These are phyloP conservation scores for Aspergillus neotritici DNA, from an alignment of 2,329 filamentous ascomycete species.

Conservation along the genomic window DNA sequence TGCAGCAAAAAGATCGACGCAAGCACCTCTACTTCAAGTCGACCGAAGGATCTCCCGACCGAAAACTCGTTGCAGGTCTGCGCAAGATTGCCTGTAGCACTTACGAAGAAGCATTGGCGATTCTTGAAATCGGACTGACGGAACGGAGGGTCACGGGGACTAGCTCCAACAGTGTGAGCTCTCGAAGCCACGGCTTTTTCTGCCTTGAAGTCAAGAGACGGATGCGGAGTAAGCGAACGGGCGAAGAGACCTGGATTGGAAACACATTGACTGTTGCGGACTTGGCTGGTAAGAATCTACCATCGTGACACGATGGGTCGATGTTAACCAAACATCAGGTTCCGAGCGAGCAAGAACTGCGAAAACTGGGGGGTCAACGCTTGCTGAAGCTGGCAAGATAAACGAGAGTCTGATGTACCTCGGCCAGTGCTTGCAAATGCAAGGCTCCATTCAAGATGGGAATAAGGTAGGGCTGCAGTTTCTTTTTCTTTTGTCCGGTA, in stretches of 20 bases:
- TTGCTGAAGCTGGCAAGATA: slow-evolving; percentile 95
- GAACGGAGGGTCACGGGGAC: slow-evolving; percentile 86
- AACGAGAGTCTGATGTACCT: slow-evolving; percentile 98
- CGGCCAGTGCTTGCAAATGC: slow-evolving; percentile 93
- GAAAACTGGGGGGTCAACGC: slow-evolving; percentile 85
- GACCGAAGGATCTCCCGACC: slow-evolving; percentile 78
- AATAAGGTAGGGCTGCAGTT: slow-evolving; percentile 55
- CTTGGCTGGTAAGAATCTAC: slow-evolving; percentile 60
- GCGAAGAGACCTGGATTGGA: slow-evolving; percentile 62
- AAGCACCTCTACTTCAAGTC: slow-evolving; percentile 84
- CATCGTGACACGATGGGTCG: not conserved
- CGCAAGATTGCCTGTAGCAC: slow-evolving; percentile 82
- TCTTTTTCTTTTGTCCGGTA: not conserved
- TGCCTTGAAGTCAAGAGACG: slow-evolving; percentile 91
- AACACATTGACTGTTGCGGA: slow-evolving; percentile 85
- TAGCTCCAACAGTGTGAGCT: slow-evolving; percentile 86
- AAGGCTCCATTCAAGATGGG: slow-evolving; percentile 69
- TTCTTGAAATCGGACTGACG: slow-evolving; percentile 81
- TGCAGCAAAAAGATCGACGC: slow-evolving; percentile 61
- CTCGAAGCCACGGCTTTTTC: slow-evolving; percentile 92
- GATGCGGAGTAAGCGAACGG: slow-evolving; percentile 42
- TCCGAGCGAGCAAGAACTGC: slow-evolving; percentile 90
- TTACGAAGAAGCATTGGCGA: slow-evolving; percentile 77
- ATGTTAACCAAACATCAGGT: slow-evolving; percentile 34
- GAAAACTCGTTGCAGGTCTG: slow-evolving; percentile 90